Conservation (phyloP, 441 rosid genomes). For the Populus tomentosa region DNA sequence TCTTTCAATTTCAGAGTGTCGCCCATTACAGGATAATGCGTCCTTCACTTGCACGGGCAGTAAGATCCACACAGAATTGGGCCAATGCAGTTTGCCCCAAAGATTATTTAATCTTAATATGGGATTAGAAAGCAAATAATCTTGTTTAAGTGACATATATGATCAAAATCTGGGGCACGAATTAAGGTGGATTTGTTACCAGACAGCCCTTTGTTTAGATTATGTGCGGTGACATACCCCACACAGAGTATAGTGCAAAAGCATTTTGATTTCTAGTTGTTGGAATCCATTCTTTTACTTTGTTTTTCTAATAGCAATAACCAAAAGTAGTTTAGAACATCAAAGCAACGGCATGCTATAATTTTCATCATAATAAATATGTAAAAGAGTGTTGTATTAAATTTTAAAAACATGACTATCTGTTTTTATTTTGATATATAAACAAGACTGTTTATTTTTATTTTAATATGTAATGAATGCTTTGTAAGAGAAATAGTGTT, state of each 20-base stretch:
- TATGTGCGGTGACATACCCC: neutral
- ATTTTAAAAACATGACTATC: too few relatives aligned
- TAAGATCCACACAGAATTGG: conserved; percentile 84
- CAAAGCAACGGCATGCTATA: too few relatives aligned
- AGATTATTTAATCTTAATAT: too few relatives aligned
- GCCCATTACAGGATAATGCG: conserved; percentile 95
- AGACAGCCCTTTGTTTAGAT: neutral
- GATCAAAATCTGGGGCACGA: neutral
- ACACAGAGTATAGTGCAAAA: neutral
- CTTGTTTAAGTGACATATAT: neutral
- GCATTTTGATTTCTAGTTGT: neutral
- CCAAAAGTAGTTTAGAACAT: neutral
- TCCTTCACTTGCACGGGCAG: conserved; percentile 52
- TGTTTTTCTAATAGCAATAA: neutral
- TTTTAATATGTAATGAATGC: too few relatives aligned
- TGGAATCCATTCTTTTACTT: neutral
- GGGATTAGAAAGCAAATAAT: neutral
- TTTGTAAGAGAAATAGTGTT: too few relatives aligned
- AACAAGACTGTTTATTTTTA: too few relatives aligned
- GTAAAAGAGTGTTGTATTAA: too few relatives aligned
- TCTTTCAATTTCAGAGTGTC: conserved; percentile 86
- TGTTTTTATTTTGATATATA: too few relatives aligned
- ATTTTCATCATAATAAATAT: too few relatives aligned
- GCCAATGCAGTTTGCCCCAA: conserved; percentile 40
- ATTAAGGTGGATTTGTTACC: neutral